A percentile compares a stretch with the other conserved stretches of the same genome.
These are phyloP conservation scores for Eucalyptus tenuipes DNA, from an alignment of 345 rosid species.

Conservation along the genomic window DNA sequence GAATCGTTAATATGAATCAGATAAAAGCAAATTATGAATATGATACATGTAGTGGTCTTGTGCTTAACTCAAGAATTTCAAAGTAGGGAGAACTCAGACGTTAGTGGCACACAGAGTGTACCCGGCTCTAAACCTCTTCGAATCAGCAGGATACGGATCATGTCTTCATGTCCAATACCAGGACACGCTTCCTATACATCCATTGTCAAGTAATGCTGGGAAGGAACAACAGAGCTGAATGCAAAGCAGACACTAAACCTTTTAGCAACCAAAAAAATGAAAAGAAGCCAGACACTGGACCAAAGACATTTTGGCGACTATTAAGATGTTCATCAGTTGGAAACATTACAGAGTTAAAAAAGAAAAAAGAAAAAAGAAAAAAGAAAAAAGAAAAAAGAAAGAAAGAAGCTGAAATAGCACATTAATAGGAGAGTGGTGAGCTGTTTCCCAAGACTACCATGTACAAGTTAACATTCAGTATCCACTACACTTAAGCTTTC, in stretches of 20 bases:
- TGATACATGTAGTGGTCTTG: not conserved
- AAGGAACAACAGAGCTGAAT: not conserved
- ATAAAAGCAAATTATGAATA: not conserved
- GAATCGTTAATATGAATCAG: not conserved
- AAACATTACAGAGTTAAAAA: not conserved
- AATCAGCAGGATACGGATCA: not conserved
- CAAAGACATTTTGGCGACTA: not conserved
- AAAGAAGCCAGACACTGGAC: not conserved
- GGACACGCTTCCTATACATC: not conserved
- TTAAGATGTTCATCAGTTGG: not conserved
- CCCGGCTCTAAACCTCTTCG: not conserved
- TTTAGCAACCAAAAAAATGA: no score
- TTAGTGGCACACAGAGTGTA: not conserved
- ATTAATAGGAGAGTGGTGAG: not conserved
- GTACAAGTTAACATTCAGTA: not conserved
- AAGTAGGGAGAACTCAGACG: not conserved
- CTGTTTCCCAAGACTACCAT: not conserved
- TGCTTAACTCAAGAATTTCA: not conserved
- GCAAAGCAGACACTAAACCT: not conserved
- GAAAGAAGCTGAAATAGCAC: not conserved
- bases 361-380: not conserved
- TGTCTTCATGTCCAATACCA: not conserved
- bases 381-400: not conserved
- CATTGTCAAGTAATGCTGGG: not conserved
- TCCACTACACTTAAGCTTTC: not conserved